Evolutionary conservation across 305 asterid species (phyloP).

Genomic region (Fraxinus sp.): DNA sequence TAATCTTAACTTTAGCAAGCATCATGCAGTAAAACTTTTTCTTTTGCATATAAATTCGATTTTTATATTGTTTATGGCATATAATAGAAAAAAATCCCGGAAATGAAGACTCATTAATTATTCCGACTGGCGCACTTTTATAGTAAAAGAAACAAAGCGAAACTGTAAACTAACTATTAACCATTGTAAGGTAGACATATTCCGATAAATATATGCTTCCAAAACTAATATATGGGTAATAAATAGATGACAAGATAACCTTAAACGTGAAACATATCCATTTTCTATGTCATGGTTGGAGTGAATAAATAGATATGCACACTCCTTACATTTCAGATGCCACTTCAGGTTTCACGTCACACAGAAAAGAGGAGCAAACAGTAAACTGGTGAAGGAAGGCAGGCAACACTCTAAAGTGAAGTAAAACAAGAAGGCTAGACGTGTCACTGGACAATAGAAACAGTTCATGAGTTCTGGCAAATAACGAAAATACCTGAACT

Average conservation of each 20-base stretch:
- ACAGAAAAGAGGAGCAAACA: not conserved
- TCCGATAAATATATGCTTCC: not conserved
- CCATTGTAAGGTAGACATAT: not conserved
- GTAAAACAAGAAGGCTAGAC: not conserved
- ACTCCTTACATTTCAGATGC: not conserved
- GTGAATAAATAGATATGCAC: not conserved
- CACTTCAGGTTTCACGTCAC: not conserved
- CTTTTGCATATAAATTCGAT: not conserved
- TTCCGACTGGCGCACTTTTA: not conserved
- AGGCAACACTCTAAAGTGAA: not conserved
- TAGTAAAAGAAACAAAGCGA: not conserved
- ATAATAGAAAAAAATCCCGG: not conserved
- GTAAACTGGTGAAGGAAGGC: not conserved
- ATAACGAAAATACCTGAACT: not conserved
- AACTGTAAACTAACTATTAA: not conserved
- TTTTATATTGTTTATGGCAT: not conserved
- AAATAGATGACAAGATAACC: not conserved
- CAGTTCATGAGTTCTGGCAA: not conserved
- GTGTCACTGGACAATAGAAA: not conserved
- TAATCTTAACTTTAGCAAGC: not conserved
- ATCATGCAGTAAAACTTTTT: not conserved
- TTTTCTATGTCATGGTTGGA: not conserved
- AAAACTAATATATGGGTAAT: not conserved
- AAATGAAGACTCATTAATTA: not conserved
- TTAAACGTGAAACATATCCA: not conserved